These are phyloP conservation scores for Cyphellophora europaea DNA, from an alignment of 2,329 filamentous ascomycete species.

Conservation along the genomic window DNA sequence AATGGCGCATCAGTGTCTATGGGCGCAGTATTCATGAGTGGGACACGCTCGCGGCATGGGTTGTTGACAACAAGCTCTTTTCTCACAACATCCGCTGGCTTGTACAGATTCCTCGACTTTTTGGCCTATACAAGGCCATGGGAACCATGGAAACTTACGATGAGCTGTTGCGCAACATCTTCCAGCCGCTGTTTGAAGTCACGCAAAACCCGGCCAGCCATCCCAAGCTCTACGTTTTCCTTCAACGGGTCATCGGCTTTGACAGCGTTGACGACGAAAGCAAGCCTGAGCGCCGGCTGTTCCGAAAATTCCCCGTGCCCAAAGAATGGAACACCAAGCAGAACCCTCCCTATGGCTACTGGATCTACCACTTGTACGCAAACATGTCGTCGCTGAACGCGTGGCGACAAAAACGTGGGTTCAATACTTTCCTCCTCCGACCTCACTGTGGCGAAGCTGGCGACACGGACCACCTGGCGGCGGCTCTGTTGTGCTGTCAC, in stretches of 20 bases:
- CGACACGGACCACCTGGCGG: conserved; percentile 90
- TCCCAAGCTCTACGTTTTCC: conserved; percentile 86
- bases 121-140: conserved; percentile 88
- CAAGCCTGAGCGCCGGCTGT: conserved; percentile 89
- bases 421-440: conserved; percentile 88
- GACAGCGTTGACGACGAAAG: conserved; percentile 98
- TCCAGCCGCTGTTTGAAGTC: conserved; percentile 88
- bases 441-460: conserved; percentile 96
- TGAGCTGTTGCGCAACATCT: conserved; percentile 82
- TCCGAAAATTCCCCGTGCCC: conserved; percentile 88
- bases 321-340: conserved; percentile 83
- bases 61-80: conserved; percentile 95
- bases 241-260: conserved; percentile 92
- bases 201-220: conserved; percentile 79
- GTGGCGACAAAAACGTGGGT: conserved; percentile 81
- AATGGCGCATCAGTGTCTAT: conserved; percentile 98
- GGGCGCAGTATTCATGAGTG: conserved; percentile 87
- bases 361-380: conserved; percentile 94
- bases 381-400: conserved; percentile 89
- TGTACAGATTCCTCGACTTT: conserved; percentile 87
- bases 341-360: conserved; percentile 97
- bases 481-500: conserved; percentile 83
- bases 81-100: conserved; percentile 97
- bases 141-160: conserved; percentile 83
- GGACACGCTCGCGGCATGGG: conserved; percentile 96